phyloP scores from a whole-genome alignment of 1,284 basidiomycete genomes.

The Phellopilus nigrolimitatus region DNA sequence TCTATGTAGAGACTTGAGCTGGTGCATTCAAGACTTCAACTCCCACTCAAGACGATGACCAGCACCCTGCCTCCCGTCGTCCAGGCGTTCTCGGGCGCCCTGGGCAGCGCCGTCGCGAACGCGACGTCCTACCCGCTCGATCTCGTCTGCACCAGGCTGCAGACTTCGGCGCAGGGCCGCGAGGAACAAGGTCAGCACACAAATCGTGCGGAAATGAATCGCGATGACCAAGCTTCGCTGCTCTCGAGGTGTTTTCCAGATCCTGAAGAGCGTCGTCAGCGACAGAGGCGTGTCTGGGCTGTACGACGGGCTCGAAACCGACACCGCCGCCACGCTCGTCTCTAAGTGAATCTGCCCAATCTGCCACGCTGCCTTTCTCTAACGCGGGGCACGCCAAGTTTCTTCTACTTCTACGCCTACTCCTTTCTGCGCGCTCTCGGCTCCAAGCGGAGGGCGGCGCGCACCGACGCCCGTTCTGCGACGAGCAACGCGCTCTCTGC shows the following conservation, averaged over 20 bases:
- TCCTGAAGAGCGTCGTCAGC: constrained; percentile 34
- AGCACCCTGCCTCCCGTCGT: constrained; percentile 51
- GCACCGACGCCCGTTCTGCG: constrained; percentile 26
- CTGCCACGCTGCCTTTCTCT: not conserved
- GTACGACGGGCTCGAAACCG: constrained; percentile 46
- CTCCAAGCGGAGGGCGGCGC: constrained; percentile 31
- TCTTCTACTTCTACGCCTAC: constrained; percentile 45
- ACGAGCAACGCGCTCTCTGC: constrained; percentile 7
- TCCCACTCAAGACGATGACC: constrained; percentile 37
- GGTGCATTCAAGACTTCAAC: not conserved
- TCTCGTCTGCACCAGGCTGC: constrained; percentile 43
- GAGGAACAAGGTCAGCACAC: not conserved
- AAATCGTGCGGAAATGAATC: not conserved
- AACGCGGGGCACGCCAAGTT: constrained; percentile 29
- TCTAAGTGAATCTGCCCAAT: constrained; percentile 45
- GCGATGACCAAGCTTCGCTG: too few relatives aligned
- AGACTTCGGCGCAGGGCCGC: constrained; percentile 23
- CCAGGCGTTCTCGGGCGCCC: constrained; percentile 50
- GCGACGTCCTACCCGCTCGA: constrained; percentile 50
- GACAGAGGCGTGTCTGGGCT: constrained; percentile 40
- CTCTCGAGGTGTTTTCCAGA: constrained; percentile 22
- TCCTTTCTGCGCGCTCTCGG: constrained; percentile 32
- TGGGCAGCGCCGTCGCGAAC: constrained; percentile 51
- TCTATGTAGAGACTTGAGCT: too few relatives aligned
- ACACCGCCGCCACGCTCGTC: constrained; percentile 47